A percentile compares a stretch with the other conserved stretches of the same genome.
These are phyloP conservation scores for Hordeum marinum DNA, from an alignment of 176 grass and related monocot genomes.

Conservation along the genomic window DNA sequence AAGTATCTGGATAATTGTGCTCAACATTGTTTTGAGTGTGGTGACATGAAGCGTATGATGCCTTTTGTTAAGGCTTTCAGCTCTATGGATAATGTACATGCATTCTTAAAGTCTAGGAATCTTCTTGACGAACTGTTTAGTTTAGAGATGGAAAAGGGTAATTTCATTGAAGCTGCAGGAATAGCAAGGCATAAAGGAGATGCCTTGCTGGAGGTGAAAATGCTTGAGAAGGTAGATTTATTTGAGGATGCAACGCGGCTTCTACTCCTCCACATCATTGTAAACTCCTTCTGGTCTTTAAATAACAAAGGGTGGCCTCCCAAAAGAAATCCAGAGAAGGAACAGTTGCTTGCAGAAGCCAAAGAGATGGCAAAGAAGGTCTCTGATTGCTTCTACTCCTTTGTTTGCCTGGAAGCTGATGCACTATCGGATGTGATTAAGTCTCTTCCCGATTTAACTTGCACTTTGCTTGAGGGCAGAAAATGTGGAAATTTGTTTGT, in stretches of 20 bases:
- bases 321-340: conserved; percentile 43
- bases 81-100: conserved; percentile 43
- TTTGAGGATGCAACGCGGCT: conserved; percentile 51
- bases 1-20: conserved; percentile 53
- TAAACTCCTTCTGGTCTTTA: conserved; percentile 47
- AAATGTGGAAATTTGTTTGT: conserved; percentile 35
- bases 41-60: conserved; percentile 59
- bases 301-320: conserved; percentile 64
- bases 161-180: conserved; percentile 57
- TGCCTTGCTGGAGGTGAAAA: conserved; percentile 46
- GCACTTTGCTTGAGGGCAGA: conserved; percentile 31
- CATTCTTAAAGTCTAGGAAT: conserved; percentile 41
- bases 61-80: conserved; percentile 44
- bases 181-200: conserved; percentile 55
- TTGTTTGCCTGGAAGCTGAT: conserved; percentile 43
- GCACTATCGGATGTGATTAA: conserved; percentile 38
- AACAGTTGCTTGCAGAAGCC: conserved; percentile 40
- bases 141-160: conserved; percentile 58
- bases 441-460: conserved; percentile 25
- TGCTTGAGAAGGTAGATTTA: conserved; percentile 52
- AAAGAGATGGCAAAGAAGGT: conserved; percentile 43
- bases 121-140: conserved; percentile 54
- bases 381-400: conserved; percentile 41
- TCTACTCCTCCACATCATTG: conserved; percentile 43
- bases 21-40: conserved; percentile 12